Conservation (phyloP, 1,284 basidiomycete genomes). For the Ustilago xerochloae region DNA sequence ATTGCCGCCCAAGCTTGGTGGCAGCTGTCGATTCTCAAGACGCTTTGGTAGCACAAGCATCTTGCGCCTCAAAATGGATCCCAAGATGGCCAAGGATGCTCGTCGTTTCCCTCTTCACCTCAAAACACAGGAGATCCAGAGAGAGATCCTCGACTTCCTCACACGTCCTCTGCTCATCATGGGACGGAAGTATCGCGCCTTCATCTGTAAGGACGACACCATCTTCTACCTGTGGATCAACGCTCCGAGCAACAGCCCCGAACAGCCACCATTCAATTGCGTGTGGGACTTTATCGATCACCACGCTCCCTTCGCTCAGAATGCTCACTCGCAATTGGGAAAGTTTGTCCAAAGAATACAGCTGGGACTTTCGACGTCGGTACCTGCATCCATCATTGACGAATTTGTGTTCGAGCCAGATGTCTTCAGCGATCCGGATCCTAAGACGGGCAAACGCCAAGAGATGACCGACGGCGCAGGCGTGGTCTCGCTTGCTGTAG, state of each 20-base stretch:
- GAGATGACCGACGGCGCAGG: slow-evolving; percentile 47
- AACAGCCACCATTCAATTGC: slow-evolving; percentile 14
- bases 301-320: slow-evolving; percentile 38
- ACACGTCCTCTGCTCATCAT: slow-evolving; percentile 23
- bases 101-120: slow-evolving; percentile 4
- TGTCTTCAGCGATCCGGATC: slow-evolving; percentile 18
- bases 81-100: slow-evolving; percentile 20
- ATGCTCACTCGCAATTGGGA: slow-evolving; percentile 40
- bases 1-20: slow-evolving; percentile 29
- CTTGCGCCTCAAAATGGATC: slow-evolving; percentile 35
- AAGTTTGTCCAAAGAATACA: slow-evolving; percentile 60
- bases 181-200: slow-evolving; percentile 43
- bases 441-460: neutral
- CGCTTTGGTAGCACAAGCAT: slow-evolving; percentile 41
- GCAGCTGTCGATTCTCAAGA: slow-evolving; percentile 38
- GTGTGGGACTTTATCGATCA: slow-evolving; percentile 42
- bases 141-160: slow-evolving; percentile 33
- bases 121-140: slow-evolving; percentile 22
- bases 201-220: slow-evolving; percentile 58
- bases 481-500: slow-evolving; percentile 18
- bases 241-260: neutral
- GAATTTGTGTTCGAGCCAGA: slow-evolving; percentile 22
- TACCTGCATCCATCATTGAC: slow-evolving; percentile 19
- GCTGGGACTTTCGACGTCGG: slow-evolving; percentile 57
- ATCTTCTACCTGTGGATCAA: slow-evolving; percentile 48